phyloP scores from a whole-genome alignment of 2,329 filamentous ascomycete species.

The Fusarium keratoplasticum region DNA sequence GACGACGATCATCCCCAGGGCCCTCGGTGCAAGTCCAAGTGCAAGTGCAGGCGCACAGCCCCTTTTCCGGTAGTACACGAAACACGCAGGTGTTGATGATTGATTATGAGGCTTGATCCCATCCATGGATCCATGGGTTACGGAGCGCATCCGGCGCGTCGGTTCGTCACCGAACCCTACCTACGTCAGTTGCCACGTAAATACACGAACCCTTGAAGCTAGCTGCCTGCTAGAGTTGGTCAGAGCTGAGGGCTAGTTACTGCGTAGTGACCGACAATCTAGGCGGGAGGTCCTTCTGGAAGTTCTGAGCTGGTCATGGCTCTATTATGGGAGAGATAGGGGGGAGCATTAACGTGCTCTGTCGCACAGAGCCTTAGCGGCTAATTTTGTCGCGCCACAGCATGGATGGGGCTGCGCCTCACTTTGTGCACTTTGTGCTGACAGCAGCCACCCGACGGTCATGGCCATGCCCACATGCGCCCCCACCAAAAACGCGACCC shows the following conservation, averaged over 20 bases:
- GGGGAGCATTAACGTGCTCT: slow-evolving; percentile 7
- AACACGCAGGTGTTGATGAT: slow-evolving; percentile 29
- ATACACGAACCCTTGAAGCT: background rate
- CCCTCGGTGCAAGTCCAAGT: slow-evolving; percentile 1
- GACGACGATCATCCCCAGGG: slow-evolving; percentile 26
- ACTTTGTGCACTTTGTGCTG: background rate
- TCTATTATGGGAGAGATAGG: background rate
- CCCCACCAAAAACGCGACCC: slow-evolving; percentile 20
- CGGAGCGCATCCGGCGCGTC: slow-evolving; percentile 4
- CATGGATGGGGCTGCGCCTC: slow-evolving; percentile 9
- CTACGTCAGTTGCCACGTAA: slow-evolving; percentile 32
- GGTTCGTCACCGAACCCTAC: slow-evolving; percentile 31
- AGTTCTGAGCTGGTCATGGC: slow-evolving; percentile 10
- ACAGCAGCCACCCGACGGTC: slow-evolving; percentile 16
- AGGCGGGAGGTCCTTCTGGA: slow-evolving; percentile 25
- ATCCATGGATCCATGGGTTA: background rate
- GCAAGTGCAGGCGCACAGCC: slow-evolving; percentile 22
- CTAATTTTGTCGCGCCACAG: slow-evolving; percentile 27
- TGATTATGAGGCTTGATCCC: slow-evolving; percentile 30
- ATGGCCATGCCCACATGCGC: background rate
- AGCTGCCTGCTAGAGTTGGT: slow-evolving; percentile 21
- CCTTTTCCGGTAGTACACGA: slow-evolving; percentile 36
- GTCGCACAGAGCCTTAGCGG: background rate
- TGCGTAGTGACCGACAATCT: background rate
- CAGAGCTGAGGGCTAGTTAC: slow-evolving; percentile 21